Base-by-base conservation (phyloP, 1,284 basidiomycete species). In the Takashimella tepidaria region DNA sequence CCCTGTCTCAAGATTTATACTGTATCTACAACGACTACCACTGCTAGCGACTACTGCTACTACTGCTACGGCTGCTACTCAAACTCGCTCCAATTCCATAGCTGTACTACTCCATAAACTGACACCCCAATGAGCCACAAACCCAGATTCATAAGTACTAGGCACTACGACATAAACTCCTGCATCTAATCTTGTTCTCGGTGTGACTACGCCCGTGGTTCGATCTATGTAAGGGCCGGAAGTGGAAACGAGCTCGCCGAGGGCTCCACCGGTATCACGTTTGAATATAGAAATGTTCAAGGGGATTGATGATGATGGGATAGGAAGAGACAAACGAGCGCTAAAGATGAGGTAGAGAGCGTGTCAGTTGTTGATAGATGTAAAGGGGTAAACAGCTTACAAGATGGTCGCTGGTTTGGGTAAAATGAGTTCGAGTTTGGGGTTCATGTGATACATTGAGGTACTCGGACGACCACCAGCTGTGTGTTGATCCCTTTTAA, bases 161-260 rank as follows among this genome's bases (percentile, higher is more conserved):
- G 86, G 85, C 1, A 92, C 79, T 16, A 86, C 71, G 58, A 84
- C 77, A 70, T 92, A 92, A 53, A 78, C 81, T 3, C 87, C 88
- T 2, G 82, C 72, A 10, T 76, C 74, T 25, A 88, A 59, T 24
- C 78, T 73, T 8, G 78, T 72, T 25, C 78, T 76, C 1, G 81
- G 79, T 1, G 84, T 85, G n/a, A 79, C 79, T 1, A 85, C 88
- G 0, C 88, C 89, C 1, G 83, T 81, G 12, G 83, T 74, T 0
- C 81, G 77, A 60, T 92, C 88, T 20, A 83, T 81, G 65, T 91
- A 92, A 0, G 86, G 81, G 1, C 89, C 89, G 0, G 88, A 88
- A 0, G 87, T 88, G 1, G 79, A 73, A 12, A 87, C 64, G 58
- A 82, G 82, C 19, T 76, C 66, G 41, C 78, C 77, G 10, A 82